Conservation (phyloP, 192 early-diverging fungal genomes). For the Coemansia sp. region DNA sequence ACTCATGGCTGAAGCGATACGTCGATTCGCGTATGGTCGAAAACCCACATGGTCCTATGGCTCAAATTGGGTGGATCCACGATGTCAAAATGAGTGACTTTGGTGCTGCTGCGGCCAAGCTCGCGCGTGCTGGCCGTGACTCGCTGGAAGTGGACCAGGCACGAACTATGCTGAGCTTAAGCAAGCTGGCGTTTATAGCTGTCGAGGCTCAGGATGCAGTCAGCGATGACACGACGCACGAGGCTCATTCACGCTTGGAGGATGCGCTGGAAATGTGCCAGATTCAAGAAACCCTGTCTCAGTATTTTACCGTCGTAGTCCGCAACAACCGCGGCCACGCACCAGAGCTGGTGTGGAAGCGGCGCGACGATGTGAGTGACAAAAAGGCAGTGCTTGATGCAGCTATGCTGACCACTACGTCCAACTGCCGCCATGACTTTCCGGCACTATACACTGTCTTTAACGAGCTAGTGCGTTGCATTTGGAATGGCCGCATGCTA, state of each 20-base stretch:
- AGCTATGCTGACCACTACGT: conserved; percentile 37
- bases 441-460: conserved; percentile 40
- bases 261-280: conserved; percentile 42
- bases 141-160: conserved; percentile 24
- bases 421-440: conserved; percentile 24
- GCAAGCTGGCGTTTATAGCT: conserved; percentile 37
- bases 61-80: conserved; percentile 42
- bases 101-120: conserved; percentile 27
- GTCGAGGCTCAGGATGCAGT: conserved; percentile 7
- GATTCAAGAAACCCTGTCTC: conserved; percentile 22
- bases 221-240: conserved; percentile 7
- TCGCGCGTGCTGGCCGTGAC: conserved; percentile 32
- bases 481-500: conserved; percentile 21
- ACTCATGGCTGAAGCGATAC: conserved; percentile 28
- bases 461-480: conserved; percentile 19
- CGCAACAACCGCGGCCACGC: neutral
- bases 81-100: conserved; percentile 37
- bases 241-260: conserved; percentile 30
- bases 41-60: conserved; percentile 12
- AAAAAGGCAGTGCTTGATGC: conserved; percentile 25
- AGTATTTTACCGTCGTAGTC: conserved; percentile 12
- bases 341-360: conserved; percentile 6
- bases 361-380: conserved; percentile 13
- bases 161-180: conserved; percentile 39
- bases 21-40: conserved; percentile 13